Evolutionary conservation across 345 rosid genomes (phyloP).

Genomic region (Schrenkiella parvula): DNA sequence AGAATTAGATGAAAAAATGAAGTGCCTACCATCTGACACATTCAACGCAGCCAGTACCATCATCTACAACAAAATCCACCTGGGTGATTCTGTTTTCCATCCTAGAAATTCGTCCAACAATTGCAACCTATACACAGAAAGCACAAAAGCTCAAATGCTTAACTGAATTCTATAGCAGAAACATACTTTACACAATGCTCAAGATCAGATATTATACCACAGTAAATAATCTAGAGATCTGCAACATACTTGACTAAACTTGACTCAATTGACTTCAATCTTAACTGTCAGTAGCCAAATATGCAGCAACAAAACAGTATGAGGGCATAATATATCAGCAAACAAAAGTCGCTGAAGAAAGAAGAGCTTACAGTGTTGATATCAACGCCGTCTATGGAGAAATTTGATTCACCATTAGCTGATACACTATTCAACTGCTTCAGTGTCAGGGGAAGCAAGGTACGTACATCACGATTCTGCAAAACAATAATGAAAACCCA

Average conservation of each 20-base stretch:
- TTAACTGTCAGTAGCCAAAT: background rate
- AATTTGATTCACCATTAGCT: conserved; percentile 45
- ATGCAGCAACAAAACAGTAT: background rate
- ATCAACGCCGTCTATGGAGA: conserved; percentile 57
- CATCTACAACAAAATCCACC: conserved; percentile 64
- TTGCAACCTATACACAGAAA: conserved; percentile 41
- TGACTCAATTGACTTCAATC: background rate
- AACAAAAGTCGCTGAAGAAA: background rate
- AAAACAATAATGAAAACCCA: conserved; percentile 5
- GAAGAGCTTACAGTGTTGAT: conserved; percentile 46
- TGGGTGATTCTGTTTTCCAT: conserved; percentile 76
- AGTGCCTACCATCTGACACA: conserved; percentile 79
- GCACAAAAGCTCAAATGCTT: background rate
- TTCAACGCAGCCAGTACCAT: conserved; percentile 80
- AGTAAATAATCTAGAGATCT: background rate
- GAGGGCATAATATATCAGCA: background rate
- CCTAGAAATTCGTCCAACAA: conserved; percentile 61
- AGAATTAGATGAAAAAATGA: background rate
- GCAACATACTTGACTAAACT: background rate
- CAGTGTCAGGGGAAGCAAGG: conserved; percentile 62
- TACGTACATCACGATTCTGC: conserved; percentile 55
- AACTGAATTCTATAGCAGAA: background rate
- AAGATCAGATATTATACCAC: background rate
- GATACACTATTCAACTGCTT: conserved; percentile 55
- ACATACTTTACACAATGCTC: background rate